A percentile compares a stretch with the other conserved stretches of the same genome.
These are phyloP conservation scores for Oemleria cerasiformis DNA, from an alignment of 306 rosid genomes.

Conservation along the genomic window DNA sequence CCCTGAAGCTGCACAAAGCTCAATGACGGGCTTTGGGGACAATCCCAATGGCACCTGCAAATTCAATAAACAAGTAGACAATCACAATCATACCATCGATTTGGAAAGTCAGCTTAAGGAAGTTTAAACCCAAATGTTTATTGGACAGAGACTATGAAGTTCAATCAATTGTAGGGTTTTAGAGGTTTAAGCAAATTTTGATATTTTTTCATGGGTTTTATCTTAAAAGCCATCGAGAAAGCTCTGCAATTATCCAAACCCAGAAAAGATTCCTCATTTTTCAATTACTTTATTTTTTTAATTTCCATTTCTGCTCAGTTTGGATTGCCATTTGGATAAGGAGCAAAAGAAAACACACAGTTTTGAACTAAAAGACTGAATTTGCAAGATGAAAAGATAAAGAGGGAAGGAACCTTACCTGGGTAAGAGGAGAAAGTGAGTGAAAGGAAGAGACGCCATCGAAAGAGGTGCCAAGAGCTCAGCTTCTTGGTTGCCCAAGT, in stretches of 20 bases:
- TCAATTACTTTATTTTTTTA: background rate
- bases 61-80: constrained; percentile 20
- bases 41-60: constrained; percentile 55
- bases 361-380: background rate
- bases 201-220: background rate
- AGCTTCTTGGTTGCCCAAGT: background rate
- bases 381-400: constrained; percentile 9
- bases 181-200: constrained; percentile 19
- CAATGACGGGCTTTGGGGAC: constrained; percentile 34
- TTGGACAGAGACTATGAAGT: background rate
- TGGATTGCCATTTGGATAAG: background rate
- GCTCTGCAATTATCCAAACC: background rate
- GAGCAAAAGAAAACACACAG: background rate
- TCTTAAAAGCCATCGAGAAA: background rate
- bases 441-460: constrained; percentile 60
- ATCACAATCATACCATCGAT: constrained; percentile 21
- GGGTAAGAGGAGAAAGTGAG: constrained; percentile 56
- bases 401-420: constrained; percentile 43
- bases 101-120: background rate
- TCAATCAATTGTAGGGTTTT: constrained; percentile 12
- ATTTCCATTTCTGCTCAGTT: background rate
- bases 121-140: background rate
- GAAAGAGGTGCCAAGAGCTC: constrained; percentile 24
- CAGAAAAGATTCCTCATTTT: background rate
- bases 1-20: constrained; percentile 47